phyloP scores from a whole-genome alignment of 2,329 filamentous ascomycete species.

The Aspergillus sp. region DNA sequence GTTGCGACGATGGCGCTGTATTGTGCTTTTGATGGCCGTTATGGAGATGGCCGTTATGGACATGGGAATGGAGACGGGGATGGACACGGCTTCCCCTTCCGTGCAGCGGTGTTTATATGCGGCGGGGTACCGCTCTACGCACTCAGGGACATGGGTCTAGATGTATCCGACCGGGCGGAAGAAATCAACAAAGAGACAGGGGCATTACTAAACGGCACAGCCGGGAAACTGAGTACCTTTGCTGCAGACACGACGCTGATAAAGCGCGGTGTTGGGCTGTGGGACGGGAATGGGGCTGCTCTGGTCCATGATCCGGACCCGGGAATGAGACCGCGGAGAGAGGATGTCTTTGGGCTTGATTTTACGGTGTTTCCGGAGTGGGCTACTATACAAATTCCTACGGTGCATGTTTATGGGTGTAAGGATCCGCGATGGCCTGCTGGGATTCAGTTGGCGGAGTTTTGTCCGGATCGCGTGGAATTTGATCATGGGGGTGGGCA shows the following conservation, averaged over 20 bases:
- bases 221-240: background rate
- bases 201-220: background rate
- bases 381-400: background rate
- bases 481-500: slow-evolving; percentile 5
- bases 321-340: background rate
- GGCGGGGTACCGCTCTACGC: slow-evolving; percentile 1
- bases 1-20: background rate
- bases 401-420: slow-evolving; percentile 1
- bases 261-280: background rate
- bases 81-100: background rate
- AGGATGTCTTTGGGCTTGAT: slow-evolving; percentile 2
- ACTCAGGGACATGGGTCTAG: background rate
- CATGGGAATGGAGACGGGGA: background rate
- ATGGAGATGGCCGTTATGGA: too few species aligned
- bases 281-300: background rate
- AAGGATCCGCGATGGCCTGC: slow-evolving; percentile 6
- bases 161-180: background rate
- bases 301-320: background rate
- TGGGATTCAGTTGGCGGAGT: slow-evolving; percentile 4
- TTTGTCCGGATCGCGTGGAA: background rate
- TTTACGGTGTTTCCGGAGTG: background rate
- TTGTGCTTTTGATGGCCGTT: background rate
- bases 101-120: slow-evolving; percentile 1
- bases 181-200: background rate
- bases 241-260: background rate